Evolutionary conservation across 2,329 filamentous ascomycete species (phyloP), one percentile per base, ranked within the genome.

Genomic region (Cordyceps militaris): DNA sequence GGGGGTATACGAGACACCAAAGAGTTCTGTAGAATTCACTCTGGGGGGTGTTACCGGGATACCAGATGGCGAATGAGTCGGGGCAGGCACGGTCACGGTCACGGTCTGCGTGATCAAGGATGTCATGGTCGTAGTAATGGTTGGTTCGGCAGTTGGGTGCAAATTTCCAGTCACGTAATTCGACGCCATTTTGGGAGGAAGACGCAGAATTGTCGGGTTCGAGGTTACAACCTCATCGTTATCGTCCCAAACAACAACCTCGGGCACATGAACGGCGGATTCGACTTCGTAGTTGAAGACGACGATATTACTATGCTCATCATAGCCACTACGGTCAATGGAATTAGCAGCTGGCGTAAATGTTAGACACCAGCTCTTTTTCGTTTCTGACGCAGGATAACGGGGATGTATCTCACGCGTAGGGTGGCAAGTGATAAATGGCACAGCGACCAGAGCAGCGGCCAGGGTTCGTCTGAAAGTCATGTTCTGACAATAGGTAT

Each of bases 181-280:
- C 2, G 49, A 47, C 5, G 53, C 53, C 50, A 63, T 49, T 51
- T 59, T 61, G 11, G 53, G 52, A 19, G 59, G 59, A 28, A 61
- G 47, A 13, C 60, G 57, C 56, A 66, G 57, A 56, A 75, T 67
- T n/a, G 66, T 67, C 51, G 74, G 70, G 13, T 70, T 76, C 19
- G 67, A 65, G 8, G 74, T 79, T 42, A 73, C 75, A 60, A 84
- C 62, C 3, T 76, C 73, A n/a, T 77, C 73, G 57, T 83, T 82
- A 65, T 88, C 77, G 47, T 87, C 81, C 69, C 81, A 87, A 64
- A 87, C 77, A 28, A 84, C 76, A 51, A 80, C 73, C 59, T 79
- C 72, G 6, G 76, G 73, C 10, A 74, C 63, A 40, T 76, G 71
- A 40, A 75, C 77, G 13, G 74, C 68, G 32, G 66, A 66, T 46